These are phyloP conservation scores for Ambrosia hybrid DNA, from an alignment of 140 eudicot species.

Conservation along the genomic window DNA sequence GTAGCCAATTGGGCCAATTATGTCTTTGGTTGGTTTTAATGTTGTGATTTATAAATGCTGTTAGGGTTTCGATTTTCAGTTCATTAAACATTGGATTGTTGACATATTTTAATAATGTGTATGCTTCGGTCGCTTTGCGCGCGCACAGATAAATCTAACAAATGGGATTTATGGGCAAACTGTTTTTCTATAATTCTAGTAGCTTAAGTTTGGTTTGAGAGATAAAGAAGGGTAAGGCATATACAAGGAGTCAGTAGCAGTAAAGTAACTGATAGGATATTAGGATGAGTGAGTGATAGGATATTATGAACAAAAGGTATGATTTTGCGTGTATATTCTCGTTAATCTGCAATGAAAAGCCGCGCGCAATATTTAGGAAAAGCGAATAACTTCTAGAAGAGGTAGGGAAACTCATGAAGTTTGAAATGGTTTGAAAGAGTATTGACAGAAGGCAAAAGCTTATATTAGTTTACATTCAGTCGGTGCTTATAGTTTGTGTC, in stretches of 20 bases:
- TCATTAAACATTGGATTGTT: background rate
- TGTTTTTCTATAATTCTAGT: background rate
- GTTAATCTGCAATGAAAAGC: constrained; percentile 4
- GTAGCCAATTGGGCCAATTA: background rate
- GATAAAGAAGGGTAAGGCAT: background rate
- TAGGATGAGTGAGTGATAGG: too few species aligned
- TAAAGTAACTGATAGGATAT: background rate
- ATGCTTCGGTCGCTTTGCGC: background rate
- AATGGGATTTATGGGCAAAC: background rate
- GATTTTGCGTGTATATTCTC: background rate
- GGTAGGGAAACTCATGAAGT: background rate
- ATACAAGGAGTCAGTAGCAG: background rate
- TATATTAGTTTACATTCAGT: background rate
- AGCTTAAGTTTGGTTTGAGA: background rate
- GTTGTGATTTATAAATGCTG: constrained; percentile 11
- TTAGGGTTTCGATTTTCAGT: constrained; percentile 6
- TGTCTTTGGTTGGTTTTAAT: constrained; percentile 9
- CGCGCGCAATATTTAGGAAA: background rate
- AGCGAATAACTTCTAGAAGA: background rate
- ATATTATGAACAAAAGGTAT: background rate
- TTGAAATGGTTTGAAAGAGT: background rate
- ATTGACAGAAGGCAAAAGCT: constrained; percentile 5
- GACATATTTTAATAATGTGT: constrained; percentile 9
- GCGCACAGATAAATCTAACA: background rate
- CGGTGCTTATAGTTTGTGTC: background rate